A percentile compares a stretch with the other conserved stretches of the same genome.
Evolutionary conservation across 192 early-diverging fungal genomes (phyloP).

Genomic region (Jimgerdemannia lactiflua): DNA sequence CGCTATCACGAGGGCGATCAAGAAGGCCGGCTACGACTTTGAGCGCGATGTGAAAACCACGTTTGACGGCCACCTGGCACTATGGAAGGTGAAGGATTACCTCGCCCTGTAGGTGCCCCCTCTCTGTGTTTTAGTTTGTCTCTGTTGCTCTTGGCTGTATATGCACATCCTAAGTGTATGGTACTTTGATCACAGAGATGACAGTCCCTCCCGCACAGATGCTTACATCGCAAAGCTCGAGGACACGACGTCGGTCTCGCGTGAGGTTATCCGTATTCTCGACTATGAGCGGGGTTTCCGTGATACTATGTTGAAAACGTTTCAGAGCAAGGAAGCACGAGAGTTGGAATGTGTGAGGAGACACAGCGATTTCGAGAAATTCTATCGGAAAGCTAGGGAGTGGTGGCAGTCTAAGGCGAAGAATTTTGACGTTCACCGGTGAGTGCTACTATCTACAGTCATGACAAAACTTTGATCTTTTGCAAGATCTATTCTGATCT

Average conservation of each 20-base stretch:
- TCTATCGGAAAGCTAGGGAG: background rate
- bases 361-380: background rate
- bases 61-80: background rate
- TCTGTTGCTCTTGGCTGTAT: too few species aligned
- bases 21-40: background rate
- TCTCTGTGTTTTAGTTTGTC: background rate
- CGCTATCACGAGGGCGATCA: background rate
- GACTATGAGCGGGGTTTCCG: background rate
- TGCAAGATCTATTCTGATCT: too few species aligned
- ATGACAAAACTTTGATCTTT: too few species aligned
- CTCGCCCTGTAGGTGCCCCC: background rate
- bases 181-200: background rate
- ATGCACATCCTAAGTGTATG: too few species aligned
- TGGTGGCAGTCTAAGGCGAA: background rate
- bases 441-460: background rate
- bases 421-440: background rate
- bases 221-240: background rate
- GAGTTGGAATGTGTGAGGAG: background rate
- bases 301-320: background rate
- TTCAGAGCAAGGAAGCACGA: background rate
- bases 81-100: background rate
- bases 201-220: background rate
- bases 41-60: background rate
- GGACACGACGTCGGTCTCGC: background rate
- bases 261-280: background rate